These are phyloP conservation scores for Collybia nuda DNA, from an alignment of 768 basidiomycete species.

Conservation along the genomic window DNA sequence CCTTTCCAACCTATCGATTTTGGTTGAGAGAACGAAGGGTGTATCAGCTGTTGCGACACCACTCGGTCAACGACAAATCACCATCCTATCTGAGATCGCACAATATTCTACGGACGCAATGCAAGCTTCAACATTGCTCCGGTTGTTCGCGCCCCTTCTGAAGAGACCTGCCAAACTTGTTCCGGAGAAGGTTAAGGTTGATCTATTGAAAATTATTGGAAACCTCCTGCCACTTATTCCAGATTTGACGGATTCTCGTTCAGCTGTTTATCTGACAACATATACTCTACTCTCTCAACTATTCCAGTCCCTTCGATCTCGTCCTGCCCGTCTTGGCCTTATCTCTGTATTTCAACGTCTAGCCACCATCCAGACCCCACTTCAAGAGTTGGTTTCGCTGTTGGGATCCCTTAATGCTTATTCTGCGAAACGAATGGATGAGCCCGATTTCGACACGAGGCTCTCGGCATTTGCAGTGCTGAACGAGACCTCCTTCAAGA, in stretches of 20 bases:
- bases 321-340: constrained; percentile 69
- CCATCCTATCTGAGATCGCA: constrained; percentile 77
- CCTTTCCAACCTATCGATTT: constrained; percentile 65
- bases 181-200: constrained; percentile 83
- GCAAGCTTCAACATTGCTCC: constrained; percentile 73
- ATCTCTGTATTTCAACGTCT: constrained; percentile 60
- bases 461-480: constrained; percentile 71
- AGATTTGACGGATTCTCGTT: constrained; percentile 49
- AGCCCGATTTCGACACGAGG: constrained; percentile 90
- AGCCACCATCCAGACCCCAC: constrained; percentile 41
- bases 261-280: constrained; percentile 45
- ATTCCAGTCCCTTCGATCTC: constrained; percentile 74
- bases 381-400: constrained; percentile 51
- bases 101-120: constrained; percentile 65
- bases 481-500: constrained; percentile 62
- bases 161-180: constrained; percentile 74
- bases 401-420: constrained; percentile 81
- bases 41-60: constrained; percentile 51
- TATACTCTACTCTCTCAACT: constrained; percentile 72
- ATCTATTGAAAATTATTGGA: constrained; percentile 71
- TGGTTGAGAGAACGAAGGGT: constrained; percentile 65
- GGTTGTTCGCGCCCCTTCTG: constrained; percentile 76
- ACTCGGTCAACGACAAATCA: constrained; percentile 79
- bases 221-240: constrained; percentile 67
- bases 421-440: constrained; percentile 78